phyloP scores from a whole-genome alignment of 2,329 filamentous ascomycete genomes.

The Beauveria sp. region DNA sequence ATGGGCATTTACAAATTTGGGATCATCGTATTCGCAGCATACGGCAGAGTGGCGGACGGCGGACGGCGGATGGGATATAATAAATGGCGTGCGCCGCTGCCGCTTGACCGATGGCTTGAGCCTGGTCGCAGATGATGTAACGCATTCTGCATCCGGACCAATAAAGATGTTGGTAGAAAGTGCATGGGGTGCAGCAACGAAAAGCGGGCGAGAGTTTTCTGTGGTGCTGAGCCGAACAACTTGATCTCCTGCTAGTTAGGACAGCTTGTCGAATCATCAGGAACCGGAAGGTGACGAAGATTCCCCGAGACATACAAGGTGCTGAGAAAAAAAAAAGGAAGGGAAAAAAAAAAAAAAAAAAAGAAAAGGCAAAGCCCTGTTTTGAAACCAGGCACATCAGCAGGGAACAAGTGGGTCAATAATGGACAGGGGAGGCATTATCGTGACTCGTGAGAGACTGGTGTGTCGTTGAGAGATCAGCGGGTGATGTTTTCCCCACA shows the following conservation, averaged over 20 bases:
- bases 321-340: no score
- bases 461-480: background rate
- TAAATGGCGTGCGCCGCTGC: no score
- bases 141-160: no score
- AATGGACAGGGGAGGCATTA: background rate
- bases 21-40: no score
- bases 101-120: no score
- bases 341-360: no score
- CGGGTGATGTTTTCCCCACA: background rate
- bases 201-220: background rate
- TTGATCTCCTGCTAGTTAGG: background rate
- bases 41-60: no score
- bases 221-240: background rate
- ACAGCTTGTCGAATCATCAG: background rate
- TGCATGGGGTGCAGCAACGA: background rate
- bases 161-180: background rate
- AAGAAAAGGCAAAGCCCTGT: no score
- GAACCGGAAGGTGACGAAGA: background rate
- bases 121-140: no score
- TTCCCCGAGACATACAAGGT: background rate
- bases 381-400: background rate
- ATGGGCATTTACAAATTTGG: background rate
- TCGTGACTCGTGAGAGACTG: background rate
- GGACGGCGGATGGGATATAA: no score
- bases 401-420: background rate